These are phyloP conservation scores for Chamaecyparis obtusa DNA, from an alignment of 75 land plant species.

Conservation along the genomic window DNA sequence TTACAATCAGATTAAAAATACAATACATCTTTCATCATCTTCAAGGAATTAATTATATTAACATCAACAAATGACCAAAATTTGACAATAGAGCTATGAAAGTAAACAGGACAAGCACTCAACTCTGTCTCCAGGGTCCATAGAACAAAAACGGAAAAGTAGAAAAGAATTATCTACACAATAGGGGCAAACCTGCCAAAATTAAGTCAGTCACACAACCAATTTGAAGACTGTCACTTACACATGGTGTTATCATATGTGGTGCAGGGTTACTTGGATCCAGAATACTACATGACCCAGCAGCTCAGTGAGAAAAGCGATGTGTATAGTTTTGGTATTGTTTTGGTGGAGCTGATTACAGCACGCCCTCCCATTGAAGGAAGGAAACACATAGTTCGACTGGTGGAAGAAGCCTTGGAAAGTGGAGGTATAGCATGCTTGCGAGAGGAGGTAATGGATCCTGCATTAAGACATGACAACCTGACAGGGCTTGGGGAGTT, in stretches of 20 bases:
- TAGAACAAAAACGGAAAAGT: no score
- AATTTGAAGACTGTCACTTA: no score
- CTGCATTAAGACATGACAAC: neutral
- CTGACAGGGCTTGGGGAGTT: constrained; percentile 42
- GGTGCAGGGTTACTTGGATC: constrained; percentile 77
- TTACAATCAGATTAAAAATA: no score
- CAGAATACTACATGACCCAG: constrained; percentile 80
- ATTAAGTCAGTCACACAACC: no score
- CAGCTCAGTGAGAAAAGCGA: constrained; percentile 80
- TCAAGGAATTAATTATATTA: no score
- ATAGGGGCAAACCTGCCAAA: no score
- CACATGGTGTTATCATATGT: neutral
- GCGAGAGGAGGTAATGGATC: constrained; percentile 3
- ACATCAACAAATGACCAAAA: no score
- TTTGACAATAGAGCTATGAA: no score
- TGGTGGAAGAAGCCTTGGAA: constrained; percentile 40
- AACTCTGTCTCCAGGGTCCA: no score
- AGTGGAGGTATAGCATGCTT: constrained; percentile 15
- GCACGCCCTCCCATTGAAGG: constrained; percentile 54
- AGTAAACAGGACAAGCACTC: no score
- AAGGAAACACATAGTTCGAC: constrained; percentile 61
- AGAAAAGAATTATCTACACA: no score
- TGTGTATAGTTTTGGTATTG: constrained; percentile 87
- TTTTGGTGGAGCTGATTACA: constrained; percentile 71
- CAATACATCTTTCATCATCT: no score